phyloP scores from a whole-genome alignment of 1,284 basidiomycete species.

The Schizopora paradoxa region DNA sequence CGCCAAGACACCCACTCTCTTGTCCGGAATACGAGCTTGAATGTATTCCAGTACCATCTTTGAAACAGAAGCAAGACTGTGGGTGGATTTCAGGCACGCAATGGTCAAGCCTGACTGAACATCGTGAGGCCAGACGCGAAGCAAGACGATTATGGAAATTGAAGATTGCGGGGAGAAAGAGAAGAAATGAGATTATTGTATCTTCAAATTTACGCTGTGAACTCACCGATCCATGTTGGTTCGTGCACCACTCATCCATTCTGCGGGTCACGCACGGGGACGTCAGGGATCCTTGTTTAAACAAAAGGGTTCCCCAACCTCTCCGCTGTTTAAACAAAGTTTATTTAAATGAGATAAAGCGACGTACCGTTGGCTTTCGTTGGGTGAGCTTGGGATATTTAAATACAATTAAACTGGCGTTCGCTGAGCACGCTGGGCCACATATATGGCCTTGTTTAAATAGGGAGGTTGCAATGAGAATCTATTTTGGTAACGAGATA shows the following conservation, averaged over 20 bases:
- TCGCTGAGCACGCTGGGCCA: no score
- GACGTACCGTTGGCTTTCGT: no score
- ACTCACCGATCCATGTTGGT: constrained; percentile 63
- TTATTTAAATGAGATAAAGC: no score
- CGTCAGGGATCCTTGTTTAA: no score
- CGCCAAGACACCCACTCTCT: constrained; percentile 61
- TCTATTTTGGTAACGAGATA: no score
- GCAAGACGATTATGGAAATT: constrained; percentile 1
- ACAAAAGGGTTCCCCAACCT: no score
- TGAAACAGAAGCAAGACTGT: constrained; percentile 50
- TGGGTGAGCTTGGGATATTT: no score
- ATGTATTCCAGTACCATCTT: constrained; percentile 61
- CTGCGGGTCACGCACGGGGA: no score
- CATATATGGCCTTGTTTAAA: no score
- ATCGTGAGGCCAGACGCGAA: constrained; percentile 2
- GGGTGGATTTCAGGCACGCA: constrained; percentile 59
- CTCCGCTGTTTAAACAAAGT: no score
- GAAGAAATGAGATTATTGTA: background rate
- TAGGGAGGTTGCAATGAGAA: no score
- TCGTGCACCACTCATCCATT: constrained; percentile 74
- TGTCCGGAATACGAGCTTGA: constrained; percentile 66
- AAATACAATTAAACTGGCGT: no score
- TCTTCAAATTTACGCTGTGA: constrained; percentile 2
- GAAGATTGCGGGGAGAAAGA: constrained; percentile 1
- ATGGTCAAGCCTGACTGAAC: constrained; percentile 65